Base-by-base conservation (phyloP, 495 filamentous ascomycete species). In the Extremus antarcticus region DNA sequence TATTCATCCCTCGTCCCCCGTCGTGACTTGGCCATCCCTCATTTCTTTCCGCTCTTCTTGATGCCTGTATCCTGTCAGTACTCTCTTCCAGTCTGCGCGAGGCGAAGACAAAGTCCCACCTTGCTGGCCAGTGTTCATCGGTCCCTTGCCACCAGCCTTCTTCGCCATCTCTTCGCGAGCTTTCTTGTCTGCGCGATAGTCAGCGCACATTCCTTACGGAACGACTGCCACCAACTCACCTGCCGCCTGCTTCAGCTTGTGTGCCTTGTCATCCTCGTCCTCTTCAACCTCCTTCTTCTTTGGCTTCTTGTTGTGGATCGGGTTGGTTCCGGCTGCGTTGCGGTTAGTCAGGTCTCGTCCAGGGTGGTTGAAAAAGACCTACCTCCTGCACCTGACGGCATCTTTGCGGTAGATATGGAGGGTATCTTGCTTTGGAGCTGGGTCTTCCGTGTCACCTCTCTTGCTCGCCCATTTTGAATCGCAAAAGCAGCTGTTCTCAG, bases 41-140 rank as follows among this genome's bases (percentile, higher is more conserved):
- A 88, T 77, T 89, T 90, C 84, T 92, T 90, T 66, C 87, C 87
- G 25, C 83, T 87, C 76, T 88, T 90, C 82, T 90, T 92, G 74
- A 92, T 92, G 46, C 46, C 46, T 45, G 4, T 7, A 45, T 17
- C 19, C 41, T n/a, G 19, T 45, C 41, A 45, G 41, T 45, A 45
- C 15, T 7, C 7, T n/a, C 7, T 17, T 45, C n/a, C 15, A 7
- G 16, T 17, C 41, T 8, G 15, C 41, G 7, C 17, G 16, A n/a
- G 35, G n/a, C 41, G 7, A 7, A 45, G 41, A 17, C 19, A 21
- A 3, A 7, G 29, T 13, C 41, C 17, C 15, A 48, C 86, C 86
- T 73, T 90, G 86, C 49, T 75, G 66, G 32, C 87, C 87, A 47
- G 82, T 83, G 71, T 87, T 88, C 74, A 82, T 57, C n/a, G 76